These are phyloP conservation scores for Yamadazyma atmosphaerica DNA, from an alignment of 1,139 yeast species.

Conservation along the genomic window DNA sequence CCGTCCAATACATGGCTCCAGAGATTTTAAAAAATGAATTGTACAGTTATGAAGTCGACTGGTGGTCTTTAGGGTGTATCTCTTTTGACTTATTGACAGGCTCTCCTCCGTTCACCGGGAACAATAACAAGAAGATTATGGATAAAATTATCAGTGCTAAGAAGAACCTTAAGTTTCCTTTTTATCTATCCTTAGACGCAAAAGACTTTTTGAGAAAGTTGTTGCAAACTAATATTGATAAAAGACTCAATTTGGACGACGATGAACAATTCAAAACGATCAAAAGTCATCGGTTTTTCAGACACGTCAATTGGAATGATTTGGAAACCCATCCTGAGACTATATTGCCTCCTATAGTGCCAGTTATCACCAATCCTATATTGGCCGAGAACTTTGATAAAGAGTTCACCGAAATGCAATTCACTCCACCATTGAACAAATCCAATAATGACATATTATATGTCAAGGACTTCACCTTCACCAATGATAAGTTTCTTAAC, in stretches of 20 bases:
- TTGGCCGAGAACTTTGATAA: constrained; percentile 90
- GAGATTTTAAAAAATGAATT: constrained; percentile 82
- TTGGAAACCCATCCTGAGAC: constrained; percentile 46
- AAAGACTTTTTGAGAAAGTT: constrained; percentile 76
- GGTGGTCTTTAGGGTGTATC: constrained; percentile 97
- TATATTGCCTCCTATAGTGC: constrained; percentile 77
- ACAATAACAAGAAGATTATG: constrained; percentile 75
- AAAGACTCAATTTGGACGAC: constrained; percentile 68
- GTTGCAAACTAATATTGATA: constrained; percentile 70
- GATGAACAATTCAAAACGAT: constrained; percentile 47
- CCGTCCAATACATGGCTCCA: constrained; percentile 97
- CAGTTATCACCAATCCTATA: constrained; percentile 79
- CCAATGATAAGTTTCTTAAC: constrained; percentile 39
- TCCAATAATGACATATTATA: constrained; percentile 33
- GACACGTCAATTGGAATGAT: constrained; percentile 75
- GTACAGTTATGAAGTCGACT: constrained; percentile 88
- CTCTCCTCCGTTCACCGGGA: constrained; percentile 92
- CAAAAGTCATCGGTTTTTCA: constrained; percentile 75
- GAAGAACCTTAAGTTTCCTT: constrained; percentile 75
- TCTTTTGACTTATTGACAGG: constrained; percentile 87
- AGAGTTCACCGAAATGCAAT: constrained; percentile 80
- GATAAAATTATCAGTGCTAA: constrained; percentile 70
- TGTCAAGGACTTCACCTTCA: constrained; percentile 45
- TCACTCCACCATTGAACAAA: constrained; percentile 36
- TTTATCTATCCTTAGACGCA: constrained; percentile 79